Evolutionary conservation across 129 eudicot species (phyloP), one percentile per base, ranked within the genome.

Genomic region (Pulicaria dysenterica): DNA sequence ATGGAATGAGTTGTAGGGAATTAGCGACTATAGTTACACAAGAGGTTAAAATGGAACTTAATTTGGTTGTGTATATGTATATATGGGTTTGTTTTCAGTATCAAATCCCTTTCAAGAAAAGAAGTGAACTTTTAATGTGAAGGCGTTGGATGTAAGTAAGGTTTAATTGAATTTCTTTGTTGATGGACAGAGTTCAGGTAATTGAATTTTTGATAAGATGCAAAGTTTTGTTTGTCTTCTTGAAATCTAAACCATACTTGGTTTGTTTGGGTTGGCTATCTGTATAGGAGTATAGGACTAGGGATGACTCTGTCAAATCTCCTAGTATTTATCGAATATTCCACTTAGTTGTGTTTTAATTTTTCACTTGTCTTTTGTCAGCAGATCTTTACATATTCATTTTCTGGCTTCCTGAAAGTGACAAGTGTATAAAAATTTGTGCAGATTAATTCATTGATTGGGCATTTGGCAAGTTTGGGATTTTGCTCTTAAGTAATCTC

Each of bases 401-500:
- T 24, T 38, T 38, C 37, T 49, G 50, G 39, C 43, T 19, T 36
- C 44, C 55, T 60, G 7, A 38, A 31, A 15, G 12, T 63, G 34
- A 3, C 4, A 54, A 16, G 48, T 31, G 41, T 15, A 13, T 24
- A 12, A 39, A 8, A 63, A 11, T 51, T 66, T 3, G 42, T 71
- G 37, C 84, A 83, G 87, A 37, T 75, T 79, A 72, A 58, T 42
- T 64, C 4, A 17, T 51, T 6, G 38, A 16, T 63, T 46, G 13
- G 14, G 12, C 66, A 37, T 60, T 43, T 11, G 55, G 55, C 49
- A 76, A 44, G 83, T 78, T 74, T 69, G 74, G 75, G 66, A 79
- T 77, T 69, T 83, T 70, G 72, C 15, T 79, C 64, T 55, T 6
- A 74, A 58, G 61, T 69, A 62, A 72, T 74, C 76, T 57, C 71